Base-by-base conservation (phyloP, 1,284 basidiomycete genomes). In the Ceraceosorus bombacis region DNA sequence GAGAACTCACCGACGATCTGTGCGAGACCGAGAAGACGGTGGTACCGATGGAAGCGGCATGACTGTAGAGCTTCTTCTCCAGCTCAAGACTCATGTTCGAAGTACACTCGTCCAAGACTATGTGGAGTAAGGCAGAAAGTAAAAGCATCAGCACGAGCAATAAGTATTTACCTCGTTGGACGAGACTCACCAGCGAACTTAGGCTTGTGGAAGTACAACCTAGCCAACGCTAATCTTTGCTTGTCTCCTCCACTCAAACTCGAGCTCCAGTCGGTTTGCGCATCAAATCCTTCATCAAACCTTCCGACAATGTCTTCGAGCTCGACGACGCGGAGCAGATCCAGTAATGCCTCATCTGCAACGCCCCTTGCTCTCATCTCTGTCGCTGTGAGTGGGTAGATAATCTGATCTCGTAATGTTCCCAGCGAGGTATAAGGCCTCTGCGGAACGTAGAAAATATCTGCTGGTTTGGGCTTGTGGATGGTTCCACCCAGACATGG, bases 381-480 rank as follows among this genome's bases (percentile, higher is more conserved):
- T 41, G 81, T 81, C 64, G 85, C 84, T 3, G 85, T 86, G 78
- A 96, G 88, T 3, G 94, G 94, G 69, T 84, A 84, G 72, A 83
- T 84, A 72, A 84, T 84, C 78, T 97, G 94, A 77, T 97, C 94
- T 10, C 94, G 85, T 2, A 98, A 83, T 0, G 92, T 97, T 7
- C 94, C 94, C 13, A 91, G 81, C 4, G 88, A 90, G 6, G 43
- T 58, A 78, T 97, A 97, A 0, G 94, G 94, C 50, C 94, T 83
- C 76, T 98, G 94, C 13, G 94, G 94, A 67, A 98, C 95, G 65
- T 97, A 85, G 53, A 93, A 90, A 78, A 98, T 97, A 62, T 93
- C 85, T 6, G 84, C 84, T 5, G 90, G 87, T 13, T 88, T 84
- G 0, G 94, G 94, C 79, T 97, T 97, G 71, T 87, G 85, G n/a